These are phyloP conservation scores for Glarea lozoyensis DNA, from an alignment of 495 filamentous ascomycete species.

Conservation along the genomic window DNA sequence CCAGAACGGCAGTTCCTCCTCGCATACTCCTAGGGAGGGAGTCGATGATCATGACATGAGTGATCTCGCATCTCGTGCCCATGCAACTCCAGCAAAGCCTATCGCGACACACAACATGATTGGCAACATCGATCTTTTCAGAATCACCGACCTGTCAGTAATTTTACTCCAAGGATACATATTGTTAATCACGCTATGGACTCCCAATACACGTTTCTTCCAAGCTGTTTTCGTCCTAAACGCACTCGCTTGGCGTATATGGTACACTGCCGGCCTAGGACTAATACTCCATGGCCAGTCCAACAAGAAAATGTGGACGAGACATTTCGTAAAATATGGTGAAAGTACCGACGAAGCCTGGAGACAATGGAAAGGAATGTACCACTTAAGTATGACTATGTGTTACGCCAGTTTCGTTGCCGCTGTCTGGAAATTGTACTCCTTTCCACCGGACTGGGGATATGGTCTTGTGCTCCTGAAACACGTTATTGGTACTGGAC, in stretches of 20 bases:
- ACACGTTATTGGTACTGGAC: conserved; percentile 71
- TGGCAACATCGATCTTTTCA: conserved; percentile 82
- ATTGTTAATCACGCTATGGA: conserved; percentile 59
- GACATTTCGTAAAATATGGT: conserved; percentile 95
- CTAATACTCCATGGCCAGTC: conserved; percentile 79
- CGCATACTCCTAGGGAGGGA: conserved; percentile 32
- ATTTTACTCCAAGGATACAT: conserved; percentile 67
- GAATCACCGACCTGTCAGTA: conserved; percentile 73
- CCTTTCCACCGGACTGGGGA: conserved; percentile 71
- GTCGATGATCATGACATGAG: conserved; percentile 13
- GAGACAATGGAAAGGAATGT: conserved; percentile 96
- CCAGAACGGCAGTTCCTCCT: conserved; percentile 26
- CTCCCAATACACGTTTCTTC: conserved; percentile 64
- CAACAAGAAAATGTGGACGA: conserved; percentile 82
- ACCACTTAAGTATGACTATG: conserved; percentile 84
- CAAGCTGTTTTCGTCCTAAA: conserved; percentile 73
- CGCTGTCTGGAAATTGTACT: conserved; percentile 95
- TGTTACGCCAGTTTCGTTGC: conserved; percentile 83
- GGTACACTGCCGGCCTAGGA: conserved; percentile 87
- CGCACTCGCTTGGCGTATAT: conserved; percentile 76
- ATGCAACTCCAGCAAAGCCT: conserved; percentile 30
- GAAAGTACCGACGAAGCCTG: conserved; percentile 86
- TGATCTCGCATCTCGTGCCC: background rate
- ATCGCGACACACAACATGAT: conserved; percentile 69
- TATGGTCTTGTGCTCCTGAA: conserved; percentile 76